Evolutionary conservation across 768 basidiomycete species (phyloP), one percentile per base, ranked within the genome.

Genomic region (Hydnomerulius pinastri): DNA sequence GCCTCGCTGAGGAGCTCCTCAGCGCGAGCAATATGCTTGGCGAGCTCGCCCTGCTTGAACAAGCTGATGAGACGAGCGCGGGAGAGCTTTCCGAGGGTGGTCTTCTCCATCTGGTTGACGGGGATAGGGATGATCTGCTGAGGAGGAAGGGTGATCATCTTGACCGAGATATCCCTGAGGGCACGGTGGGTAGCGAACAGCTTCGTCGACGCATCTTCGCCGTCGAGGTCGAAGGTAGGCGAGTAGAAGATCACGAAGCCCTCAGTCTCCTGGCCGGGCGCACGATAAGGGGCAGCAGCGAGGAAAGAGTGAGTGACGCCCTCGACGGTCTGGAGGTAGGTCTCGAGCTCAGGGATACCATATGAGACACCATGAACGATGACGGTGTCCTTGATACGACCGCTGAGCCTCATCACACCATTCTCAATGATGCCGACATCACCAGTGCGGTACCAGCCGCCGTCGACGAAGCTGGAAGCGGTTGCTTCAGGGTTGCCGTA

Each of bases 381-480:
- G 53, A 77, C 57, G n/a, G 65, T 70, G 23, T 75, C 73, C 54
- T 75, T 76, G 54, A 74, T 71, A 28, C 75, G 67, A 6, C 75
- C 73, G 36, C 69, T 61, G 24, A 75, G 59, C 38, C 71, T 59
- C 43, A 76, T 54, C 15, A 62, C 54, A 15, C 67, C 66, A 7
- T 63, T 56, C 43, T 60, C 49, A 6, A 77, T 61, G 27, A 66
- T 59, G 18, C 74, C 79, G 12, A 77, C 60, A 55, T 85, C 83
- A 12, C 83, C 82, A 11, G 82, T 82, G 62, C 73, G 76, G 62
- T 77, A 77, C 81, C 82, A 84, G 2, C 75, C 71, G 17, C 74
- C 77, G 6, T 59, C 51, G 1, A 71, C 73, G 55, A 83, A 77
- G 7, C 76, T 72, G 29, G 73, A 71, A 15, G 53, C 51, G 11